Evolutionary conservation across 768 basidiomycete genomes (phyloP).

Genomic region (Mycena vulgaris): DNA sequence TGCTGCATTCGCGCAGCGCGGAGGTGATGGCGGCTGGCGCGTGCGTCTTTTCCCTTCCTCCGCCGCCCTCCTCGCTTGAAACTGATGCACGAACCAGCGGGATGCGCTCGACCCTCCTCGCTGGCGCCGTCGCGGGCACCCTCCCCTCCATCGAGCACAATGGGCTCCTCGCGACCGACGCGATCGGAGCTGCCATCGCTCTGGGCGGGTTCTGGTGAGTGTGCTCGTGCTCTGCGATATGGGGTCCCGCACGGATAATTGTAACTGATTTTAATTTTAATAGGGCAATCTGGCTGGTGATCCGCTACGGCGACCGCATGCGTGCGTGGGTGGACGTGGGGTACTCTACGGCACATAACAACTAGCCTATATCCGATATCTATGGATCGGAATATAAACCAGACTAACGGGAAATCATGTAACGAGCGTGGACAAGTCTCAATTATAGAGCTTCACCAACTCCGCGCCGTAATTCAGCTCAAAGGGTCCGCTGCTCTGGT

Average conservation of each 20-base stretch:
- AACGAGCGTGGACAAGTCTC: no score
- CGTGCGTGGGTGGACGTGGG: constrained; percentile 71
- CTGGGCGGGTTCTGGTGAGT: constrained; percentile 71
- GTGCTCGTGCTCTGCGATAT: background rate
- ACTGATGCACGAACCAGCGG: constrained; percentile 52
- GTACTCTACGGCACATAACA: constrained; percentile 61
- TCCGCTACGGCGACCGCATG: constrained; percentile 71
- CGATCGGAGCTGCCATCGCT: constrained; percentile 59
- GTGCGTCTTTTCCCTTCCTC: constrained; percentile 53
- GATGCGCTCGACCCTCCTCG: constrained; percentile 61
- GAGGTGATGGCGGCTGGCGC: constrained; percentile 72
- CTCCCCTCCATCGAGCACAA: constrained; percentile 69
- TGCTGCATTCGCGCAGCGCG: constrained; percentile 73
- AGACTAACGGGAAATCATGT: background rate
- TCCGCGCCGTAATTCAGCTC: no score
- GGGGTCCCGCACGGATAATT: constrained; percentile 22
- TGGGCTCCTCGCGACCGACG: constrained; percentile 68
- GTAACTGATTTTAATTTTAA: background rate
- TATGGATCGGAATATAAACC: background rate
- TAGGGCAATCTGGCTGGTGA: constrained; percentile 67
- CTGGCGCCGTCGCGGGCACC: constrained; percentile 60
- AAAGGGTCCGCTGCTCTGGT: no score
- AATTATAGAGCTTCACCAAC: background rate
- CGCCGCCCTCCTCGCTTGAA: background rate
- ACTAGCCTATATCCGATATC: constrained; percentile 39